Conservation (phyloP, 2,329 filamentous ascomycete species). For the Phialophora tarda region DNA sequence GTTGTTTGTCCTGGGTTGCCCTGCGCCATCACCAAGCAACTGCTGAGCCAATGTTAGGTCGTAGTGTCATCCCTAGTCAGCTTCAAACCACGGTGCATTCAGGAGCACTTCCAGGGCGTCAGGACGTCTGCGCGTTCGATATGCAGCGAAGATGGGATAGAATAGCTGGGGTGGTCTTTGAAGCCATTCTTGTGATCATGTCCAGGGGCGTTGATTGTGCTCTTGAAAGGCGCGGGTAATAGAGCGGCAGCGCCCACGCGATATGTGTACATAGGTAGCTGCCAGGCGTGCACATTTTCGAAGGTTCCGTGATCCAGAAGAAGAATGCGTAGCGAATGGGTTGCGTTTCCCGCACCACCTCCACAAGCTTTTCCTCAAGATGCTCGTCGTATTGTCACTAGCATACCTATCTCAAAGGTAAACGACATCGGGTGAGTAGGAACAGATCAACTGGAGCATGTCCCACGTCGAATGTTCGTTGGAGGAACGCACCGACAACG, state of each 20-base stretch:
- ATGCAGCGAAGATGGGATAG: constrained; percentile 10
- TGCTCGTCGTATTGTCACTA: background rate
- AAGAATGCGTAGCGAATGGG: background rate
- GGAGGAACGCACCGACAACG: background rate
- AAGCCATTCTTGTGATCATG: constrained; percentile 13
- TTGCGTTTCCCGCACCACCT: background rate
- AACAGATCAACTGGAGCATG: background rate
- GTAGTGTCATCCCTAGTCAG: too few relatives aligned
- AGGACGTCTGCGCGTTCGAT: constrained; percentile 12
- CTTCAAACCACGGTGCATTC: background rate
- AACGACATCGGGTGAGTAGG: background rate
- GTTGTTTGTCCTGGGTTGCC: too few relatives aligned
- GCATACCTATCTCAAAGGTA: background rate
- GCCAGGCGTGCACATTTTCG: background rate
- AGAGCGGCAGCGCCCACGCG: constrained; percentile 6
- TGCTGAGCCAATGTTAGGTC: too few relatives aligned
- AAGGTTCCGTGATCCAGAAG: background rate
- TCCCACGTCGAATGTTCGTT: background rate
- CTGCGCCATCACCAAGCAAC: too few relatives aligned
- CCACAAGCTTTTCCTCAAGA: background rate
- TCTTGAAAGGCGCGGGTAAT: constrained; percentile 14
- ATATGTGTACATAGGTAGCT: constrained; percentile 13
- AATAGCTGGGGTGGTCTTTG: constrained; percentile 5
- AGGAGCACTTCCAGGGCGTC: constrained; percentile 18
- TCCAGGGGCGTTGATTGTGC: constrained; percentile 5